phyloP scores from a whole-genome alignment of 495 filamentous ascomycete species.

The Tetracladium setigerum region DNA sequence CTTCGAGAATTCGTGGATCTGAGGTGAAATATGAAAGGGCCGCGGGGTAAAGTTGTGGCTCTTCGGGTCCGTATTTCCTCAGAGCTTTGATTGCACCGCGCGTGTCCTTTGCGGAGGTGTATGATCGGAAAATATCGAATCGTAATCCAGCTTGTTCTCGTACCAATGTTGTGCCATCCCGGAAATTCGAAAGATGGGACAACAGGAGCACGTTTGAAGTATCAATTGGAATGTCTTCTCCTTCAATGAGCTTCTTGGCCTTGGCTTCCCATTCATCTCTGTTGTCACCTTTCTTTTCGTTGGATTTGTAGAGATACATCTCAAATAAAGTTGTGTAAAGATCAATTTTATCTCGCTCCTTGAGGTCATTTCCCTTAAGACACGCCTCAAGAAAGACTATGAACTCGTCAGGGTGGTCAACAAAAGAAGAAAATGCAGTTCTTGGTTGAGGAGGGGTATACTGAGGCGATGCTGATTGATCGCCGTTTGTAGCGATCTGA shows the following conservation, averaged over 20 bases:
- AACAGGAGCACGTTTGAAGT: conserved; percentile 90
- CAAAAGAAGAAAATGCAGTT: conserved; percentile 92
- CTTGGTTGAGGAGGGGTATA: conserved; percentile 74
- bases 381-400: conserved; percentile 86
- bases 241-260: conserved; percentile 76
- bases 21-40: conserved; percentile 92
- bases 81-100: conserved; percentile 82
- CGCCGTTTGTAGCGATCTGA: conserved; percentile 28
- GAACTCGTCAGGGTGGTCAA: conserved; percentile 87
- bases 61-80: conserved; percentile 82
- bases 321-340: conserved; percentile 95
- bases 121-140: conserved; percentile 95
- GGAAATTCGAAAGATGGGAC: conserved; percentile 85
- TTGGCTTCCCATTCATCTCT: conserved; percentile 81
- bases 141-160: conserved; percentile 87
- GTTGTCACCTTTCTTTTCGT: conserved; percentile 60
- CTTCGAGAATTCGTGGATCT: conserved; percentile 68
- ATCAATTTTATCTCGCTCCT: conserved; percentile 65
- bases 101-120: conserved; percentile 89
- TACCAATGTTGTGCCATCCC: conserved; percentile 83
- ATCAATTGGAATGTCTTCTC: conserved; percentile 75
- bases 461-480: conserved; percentile 25
- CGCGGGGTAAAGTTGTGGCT: conserved; percentile 88
- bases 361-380: conserved; percentile 56
- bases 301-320: conserved; percentile 90